Evolutionary conservation across 2,329 filamentous ascomycete genomes (phyloP), one percentile per base, ranked within the genome.

Genomic region (Aspergillus quadrilineatus): DNA sequence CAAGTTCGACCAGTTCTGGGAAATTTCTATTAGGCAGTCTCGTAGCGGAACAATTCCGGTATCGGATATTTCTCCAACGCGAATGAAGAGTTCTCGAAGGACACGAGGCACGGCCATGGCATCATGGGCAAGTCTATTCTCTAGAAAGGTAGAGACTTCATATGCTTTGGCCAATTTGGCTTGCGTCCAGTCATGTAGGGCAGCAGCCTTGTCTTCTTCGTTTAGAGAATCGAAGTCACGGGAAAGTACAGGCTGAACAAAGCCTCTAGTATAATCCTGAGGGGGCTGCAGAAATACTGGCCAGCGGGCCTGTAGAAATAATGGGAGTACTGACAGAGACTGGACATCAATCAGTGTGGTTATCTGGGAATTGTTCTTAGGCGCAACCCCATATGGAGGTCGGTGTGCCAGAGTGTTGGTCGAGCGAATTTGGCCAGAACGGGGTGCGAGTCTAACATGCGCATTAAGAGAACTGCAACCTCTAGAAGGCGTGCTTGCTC

Each of bases 11-110:
- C 68, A 75, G 22, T 50, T 55, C 5, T 65, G 44, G n/a, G 58
- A 67, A 22, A 74, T 56, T 46, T 69, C 62, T 22, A 75, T 68
- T 12, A 75, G 58, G 46, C 69, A 73, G 15, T 61, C 66, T 36
- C 65, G 65, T 37, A 74, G 68, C n/a, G 71, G 67, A 53, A 75
- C 53, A 28, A 62, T 50, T 6, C 69, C 69, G 3, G 64, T 47
- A 29, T 68, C 59, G 7, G 61, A 65, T 10, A 61, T 53, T 53
- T 74, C 67, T 55, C 70, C 66, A 26, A 57, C 68, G 29, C 67
- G 67, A 36, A 64, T 61, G 42, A 75, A 74, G 14, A 74, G 64
- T 43, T 73, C 68, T 41, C 65, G 62, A 57, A 62, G 65, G 5
- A 72, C 65, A n/a, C 56, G 53, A 4, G 69, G 72, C 32, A 73